These are phyloP conservation scores for Sequoiadendron giganteum DNA, from an alignment of 75 land plant genomes.

Conservation along the genomic window DNA sequence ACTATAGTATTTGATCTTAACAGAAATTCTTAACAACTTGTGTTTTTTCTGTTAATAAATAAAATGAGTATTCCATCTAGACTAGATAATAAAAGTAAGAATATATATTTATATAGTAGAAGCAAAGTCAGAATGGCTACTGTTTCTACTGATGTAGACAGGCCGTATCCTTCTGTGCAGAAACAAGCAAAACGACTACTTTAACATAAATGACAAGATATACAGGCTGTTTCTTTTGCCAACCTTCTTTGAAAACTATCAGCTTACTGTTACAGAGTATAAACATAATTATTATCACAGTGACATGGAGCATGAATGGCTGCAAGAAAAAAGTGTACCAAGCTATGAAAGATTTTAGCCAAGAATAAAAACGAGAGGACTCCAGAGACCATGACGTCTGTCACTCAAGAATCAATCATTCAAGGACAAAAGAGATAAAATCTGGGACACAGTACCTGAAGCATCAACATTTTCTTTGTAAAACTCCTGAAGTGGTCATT, in stretches of 20 bases:
- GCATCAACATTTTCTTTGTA: neutral
- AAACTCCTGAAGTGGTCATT: neutral
- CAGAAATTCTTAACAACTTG: neutral
- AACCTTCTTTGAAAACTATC: neutral
- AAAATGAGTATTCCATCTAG: neutral
- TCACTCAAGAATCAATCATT: neutral
- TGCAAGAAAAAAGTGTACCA: neutral
- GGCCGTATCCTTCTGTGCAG: neutral
- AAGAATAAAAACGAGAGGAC: neutral
- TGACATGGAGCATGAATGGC: neutral
- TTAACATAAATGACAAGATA: neutral
- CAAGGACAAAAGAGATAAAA: neutral
- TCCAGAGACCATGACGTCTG: neutral
- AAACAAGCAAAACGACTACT: neutral
- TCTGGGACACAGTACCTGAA: neutral
- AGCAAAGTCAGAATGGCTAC: neutral
- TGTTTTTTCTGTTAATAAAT: neutral
- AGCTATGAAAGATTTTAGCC: neutral
- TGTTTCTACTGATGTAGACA: neutral
- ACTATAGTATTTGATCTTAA: neutral
- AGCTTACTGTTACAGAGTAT: neutral
- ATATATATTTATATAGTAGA: neutral
- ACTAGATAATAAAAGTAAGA: neutral
- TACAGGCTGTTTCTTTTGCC: neutral
- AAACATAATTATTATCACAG: neutral